These are phyloP conservation scores for Termitomyces sp. DNA, from an alignment of 768 basidiomycete species.

Conservation along the genomic window DNA sequence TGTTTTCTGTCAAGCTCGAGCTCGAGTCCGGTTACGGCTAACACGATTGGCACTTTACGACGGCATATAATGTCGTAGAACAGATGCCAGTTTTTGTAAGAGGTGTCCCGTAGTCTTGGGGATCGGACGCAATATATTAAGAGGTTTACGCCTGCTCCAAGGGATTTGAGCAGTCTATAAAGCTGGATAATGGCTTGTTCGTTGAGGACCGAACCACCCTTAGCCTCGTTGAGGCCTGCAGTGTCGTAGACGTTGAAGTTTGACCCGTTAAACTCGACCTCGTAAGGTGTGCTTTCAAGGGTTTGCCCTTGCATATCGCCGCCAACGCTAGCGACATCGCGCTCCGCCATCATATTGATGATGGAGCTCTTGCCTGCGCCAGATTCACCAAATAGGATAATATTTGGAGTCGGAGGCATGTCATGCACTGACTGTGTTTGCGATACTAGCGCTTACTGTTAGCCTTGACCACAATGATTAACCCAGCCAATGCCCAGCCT, in stretches of 20 bases:
- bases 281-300: constrained; percentile 21
- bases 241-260: constrained; percentile 29
- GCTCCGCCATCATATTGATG: constrained; percentile 31
- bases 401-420: constrained; percentile 12
- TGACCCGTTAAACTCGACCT: constrained; percentile 16
- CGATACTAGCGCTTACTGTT: background rate
- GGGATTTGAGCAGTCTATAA: constrained; percentile 24
- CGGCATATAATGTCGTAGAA: constrained; percentile 30
- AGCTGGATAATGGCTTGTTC: constrained; percentile 18
- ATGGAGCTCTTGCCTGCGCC: constrained; percentile 37
- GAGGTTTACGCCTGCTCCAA: constrained; percentile 6
- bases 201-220: constrained; percentile 14
- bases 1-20: constrained; percentile 19
- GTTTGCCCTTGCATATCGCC: constrained; percentile 29
- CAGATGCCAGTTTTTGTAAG: constrained; percentile 30
- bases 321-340: constrained; percentile 22
- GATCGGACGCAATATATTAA: too few species aligned
- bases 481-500: background rate
- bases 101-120: background rate
- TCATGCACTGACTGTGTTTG: background rate
- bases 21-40: constrained; percentile 33
- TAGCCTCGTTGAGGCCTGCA: constrained; percentile 31
- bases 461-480: background rate
- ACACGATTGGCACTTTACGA: constrained; percentile 28
- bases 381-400: constrained; percentile 36